Percentiles rank a stretch among this genome's conserved stretches.
Evolutionary conservation across 2,329 filamentous ascomycete species (phyloP).

Genomic region (Colletotrichum sp.): DNA sequence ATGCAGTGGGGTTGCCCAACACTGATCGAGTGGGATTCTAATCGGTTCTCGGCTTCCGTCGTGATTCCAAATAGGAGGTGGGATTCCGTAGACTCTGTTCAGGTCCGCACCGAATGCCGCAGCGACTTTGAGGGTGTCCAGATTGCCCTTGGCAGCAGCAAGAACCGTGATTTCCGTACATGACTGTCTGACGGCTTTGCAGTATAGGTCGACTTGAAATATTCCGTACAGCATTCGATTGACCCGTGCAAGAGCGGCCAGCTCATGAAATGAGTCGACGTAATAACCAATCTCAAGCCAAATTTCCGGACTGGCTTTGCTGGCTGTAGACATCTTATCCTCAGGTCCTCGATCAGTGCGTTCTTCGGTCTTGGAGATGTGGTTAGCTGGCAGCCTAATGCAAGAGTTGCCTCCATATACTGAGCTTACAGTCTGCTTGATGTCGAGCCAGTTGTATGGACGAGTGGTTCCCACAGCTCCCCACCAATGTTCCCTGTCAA

Average conservation of each 20-base stretch:
- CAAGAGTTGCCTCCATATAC: accelerated
- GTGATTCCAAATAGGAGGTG: accelerated
- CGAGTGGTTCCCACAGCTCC: neutral
- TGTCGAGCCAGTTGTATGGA: accelerated
- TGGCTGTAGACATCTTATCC: neutral
- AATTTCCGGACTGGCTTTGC: neutral
- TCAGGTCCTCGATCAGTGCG: accelerated
- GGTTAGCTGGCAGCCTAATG: accelerated
- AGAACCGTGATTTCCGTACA: neutral
- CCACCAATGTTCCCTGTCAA: neutral
- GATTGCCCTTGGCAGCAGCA: neutral
- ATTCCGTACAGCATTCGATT: neutral
- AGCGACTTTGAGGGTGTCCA: neutral
- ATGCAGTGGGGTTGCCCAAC: neutral
- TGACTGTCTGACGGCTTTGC: neutral
- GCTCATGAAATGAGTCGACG: neutral
- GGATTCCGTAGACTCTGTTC: neutral
- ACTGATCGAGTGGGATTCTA: neutral
- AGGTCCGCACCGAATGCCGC: neutral
- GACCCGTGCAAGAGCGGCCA: neutral
- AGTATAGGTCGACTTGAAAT: neutral
- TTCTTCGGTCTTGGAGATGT: neutral
- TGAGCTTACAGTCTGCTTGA: neutral
- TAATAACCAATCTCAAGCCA: neutral
- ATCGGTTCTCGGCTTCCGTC: neutral